Evolutionary conservation across 768 basidiomycete genomes (phyloP), one percentile per base, ranked within the genome.

Genomic region (Auriculariales sp.): DNA sequence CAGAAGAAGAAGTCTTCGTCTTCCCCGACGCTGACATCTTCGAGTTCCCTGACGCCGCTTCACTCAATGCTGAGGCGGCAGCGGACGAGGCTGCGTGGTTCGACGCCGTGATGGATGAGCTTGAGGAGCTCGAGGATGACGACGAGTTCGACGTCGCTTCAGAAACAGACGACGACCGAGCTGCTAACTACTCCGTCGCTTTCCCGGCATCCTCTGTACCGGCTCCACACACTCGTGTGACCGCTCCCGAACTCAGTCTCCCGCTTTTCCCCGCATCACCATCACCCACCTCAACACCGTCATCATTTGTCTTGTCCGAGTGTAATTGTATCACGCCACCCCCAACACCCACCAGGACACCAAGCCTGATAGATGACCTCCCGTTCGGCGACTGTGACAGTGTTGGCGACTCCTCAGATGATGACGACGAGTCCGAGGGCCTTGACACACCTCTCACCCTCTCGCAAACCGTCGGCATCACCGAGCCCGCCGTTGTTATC

Each of bases 361-460:
- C 39, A 10, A 44, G 39, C 22, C 15, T 90, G 49, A 62, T 89
- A 56, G 81, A 88, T 67, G 74, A 73, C 9, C 72, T 90, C 29
- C 77, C 72, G 53, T 83, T 83, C 60, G 80, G 77, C 51, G 79
- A 81, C 47, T 79, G 82, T 36, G 78, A 83, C 49, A 79, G 82
- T 47, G 49, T 45, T 54, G 66, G 74, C 51, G 70, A 68, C 55
- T 58, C 59, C 49, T 54, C 67, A 15, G 71, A 75, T 50, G 61
- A 66, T 27, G 75, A 76, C 49, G 60, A 66, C 51, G 68, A 66
- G 71, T 65, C 15, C 79, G 79, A 53, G 81, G 83, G 60, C 81
- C 85, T 49, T 76, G 79, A 52, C 79, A 81, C 53, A 66, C 72
- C 48, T 56, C 39, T 24, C 50, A 36, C 49, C 25, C 36, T 44